phyloP scores from a whole-genome alignment of 768 basidiomycete genomes.

The Lenzites betulinus region DNA sequence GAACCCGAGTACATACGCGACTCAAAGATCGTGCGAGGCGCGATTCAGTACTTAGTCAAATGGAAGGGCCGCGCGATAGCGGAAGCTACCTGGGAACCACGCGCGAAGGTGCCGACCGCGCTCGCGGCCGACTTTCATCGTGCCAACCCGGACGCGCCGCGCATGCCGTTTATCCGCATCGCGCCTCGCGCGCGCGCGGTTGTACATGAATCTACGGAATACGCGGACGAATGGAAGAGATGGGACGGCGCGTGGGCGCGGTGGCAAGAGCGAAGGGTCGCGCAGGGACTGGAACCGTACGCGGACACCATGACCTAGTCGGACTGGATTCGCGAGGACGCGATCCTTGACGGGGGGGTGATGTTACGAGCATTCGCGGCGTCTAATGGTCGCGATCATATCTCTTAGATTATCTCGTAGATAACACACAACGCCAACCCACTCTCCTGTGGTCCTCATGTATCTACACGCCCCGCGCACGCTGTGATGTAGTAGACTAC shows the following conservation, averaged over 20 bases:
- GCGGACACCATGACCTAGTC: too few species aligned
- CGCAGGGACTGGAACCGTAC: background rate
- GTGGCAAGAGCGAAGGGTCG: background rate
- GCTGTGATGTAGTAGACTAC: too few species aligned
- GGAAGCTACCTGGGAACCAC: constrained; percentile 22
- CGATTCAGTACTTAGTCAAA: constrained; percentile 29
- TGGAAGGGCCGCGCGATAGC: constrained; percentile 31
- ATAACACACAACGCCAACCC: too few species aligned
- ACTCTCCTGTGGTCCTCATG: too few species aligned
- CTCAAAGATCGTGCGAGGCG: background rate
- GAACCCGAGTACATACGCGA: constrained; percentile 29
- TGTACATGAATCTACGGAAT: background rate
- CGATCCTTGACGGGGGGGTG: background rate
- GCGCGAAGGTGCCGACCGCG: constrained; percentile 13
- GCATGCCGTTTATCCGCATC: constrained; percentile 4
- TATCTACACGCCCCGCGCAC: too few species aligned
- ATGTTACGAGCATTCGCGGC: background rate
- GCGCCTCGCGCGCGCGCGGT: background rate
- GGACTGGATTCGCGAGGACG: background rate
- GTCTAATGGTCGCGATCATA: too few species aligned
- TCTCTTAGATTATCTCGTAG: too few species aligned
- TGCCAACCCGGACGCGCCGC: constrained; percentile 13
- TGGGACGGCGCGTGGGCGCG: background rate
- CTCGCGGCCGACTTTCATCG: constrained; percentile 11
- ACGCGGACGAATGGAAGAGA: background rate